Evolutionary conservation across 805 yeast genomes (phyloP).

Genomic region (Schizosaccharomyces octosporus): DNA sequence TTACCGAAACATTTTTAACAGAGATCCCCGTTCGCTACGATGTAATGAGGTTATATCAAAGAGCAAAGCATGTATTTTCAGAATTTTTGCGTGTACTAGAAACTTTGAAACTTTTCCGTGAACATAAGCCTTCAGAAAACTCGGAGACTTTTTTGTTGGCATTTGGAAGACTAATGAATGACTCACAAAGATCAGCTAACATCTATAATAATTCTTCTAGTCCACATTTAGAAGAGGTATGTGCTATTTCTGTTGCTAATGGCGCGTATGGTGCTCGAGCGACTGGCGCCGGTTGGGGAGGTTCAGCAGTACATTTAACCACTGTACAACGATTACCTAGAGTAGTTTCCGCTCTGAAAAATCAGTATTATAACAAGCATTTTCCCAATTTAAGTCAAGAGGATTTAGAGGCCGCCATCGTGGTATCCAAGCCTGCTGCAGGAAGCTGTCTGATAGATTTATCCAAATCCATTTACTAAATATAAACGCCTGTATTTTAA

Average conservation of each 20-base stretch:
- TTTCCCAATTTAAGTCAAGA: conserved; percentile 21
- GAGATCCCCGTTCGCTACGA: conserved; percentile 31
- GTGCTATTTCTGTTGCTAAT: conserved; percentile 15
- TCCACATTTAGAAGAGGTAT: conserved; percentile 14
- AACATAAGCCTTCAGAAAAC: conserved; percentile 9
- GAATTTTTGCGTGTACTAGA: conserved; percentile 36
- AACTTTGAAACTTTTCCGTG: conserved; percentile 20
- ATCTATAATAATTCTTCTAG: conserved; percentile 29
- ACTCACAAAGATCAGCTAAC: conserved; percentile 31
- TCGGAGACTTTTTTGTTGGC: conserved; percentile 15
- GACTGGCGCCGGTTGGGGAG: conserved; percentile 71
- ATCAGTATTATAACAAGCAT: conserved; percentile 25
- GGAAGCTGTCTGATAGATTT: not conserved
- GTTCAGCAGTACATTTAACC: conserved; percentile 43
- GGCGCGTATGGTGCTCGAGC: conserved; percentile 45
- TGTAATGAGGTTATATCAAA: conserved; percentile 27
- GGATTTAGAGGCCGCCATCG: not conserved
- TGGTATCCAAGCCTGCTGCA: not conserved
- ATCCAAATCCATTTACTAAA: too few species aligned
- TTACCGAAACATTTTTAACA: conserved; percentile 22
- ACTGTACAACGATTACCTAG: conserved; percentile 14
- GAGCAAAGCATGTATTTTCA: conserved; percentile 37
- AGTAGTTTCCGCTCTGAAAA: conserved; percentile 21
- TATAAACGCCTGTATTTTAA: too few species aligned
- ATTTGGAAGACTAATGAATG: conserved; percentile 34